Conservation (phyloP, 1,284 basidiomycete species). For the Xanthoconium separans region DNA sequence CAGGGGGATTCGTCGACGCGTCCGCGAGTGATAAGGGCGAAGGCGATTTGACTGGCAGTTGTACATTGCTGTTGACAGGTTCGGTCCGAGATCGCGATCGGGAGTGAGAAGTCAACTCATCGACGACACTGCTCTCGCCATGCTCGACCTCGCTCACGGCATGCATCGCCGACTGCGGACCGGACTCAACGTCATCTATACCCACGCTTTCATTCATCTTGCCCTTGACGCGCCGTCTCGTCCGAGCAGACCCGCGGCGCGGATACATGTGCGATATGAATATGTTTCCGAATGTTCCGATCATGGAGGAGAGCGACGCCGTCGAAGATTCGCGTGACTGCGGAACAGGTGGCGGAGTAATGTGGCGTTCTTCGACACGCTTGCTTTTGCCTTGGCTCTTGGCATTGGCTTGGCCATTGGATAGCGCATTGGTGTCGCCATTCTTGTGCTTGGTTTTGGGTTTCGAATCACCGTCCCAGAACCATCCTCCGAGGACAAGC, state of each 20-base stretch:
- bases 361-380: not conserved
- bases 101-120: not conserved
- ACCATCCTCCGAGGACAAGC: slow-evolving; percentile 92
- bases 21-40: not conserved
- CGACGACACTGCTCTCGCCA: not conserved
- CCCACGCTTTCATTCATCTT: not conserved
- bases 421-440: not conserved
- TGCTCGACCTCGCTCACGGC: slow-evolving; percentile 7
- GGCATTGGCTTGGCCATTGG: not conserved
- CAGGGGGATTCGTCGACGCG: slow-evolving; percentile 35
- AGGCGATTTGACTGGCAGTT: not conserved
- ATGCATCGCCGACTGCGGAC: slow-evolving; percentile 1
- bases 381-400: slow-evolving; percentile 15
- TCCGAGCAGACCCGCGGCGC: not conserved
- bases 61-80: not conserved
- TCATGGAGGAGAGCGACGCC: slow-evolving; percentile 35
- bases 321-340: slow-evolving; percentile 17
- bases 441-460: slow-evolving; percentile 7
- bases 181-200: slow-evolving; percentile 13
- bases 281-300: slow-evolving; percentile 43
- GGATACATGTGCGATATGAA: slow-evolving; percentile 27
- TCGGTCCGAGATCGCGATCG: slow-evolving; percentile 2
- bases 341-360: not conserved
- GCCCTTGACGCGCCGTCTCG: not conserved
- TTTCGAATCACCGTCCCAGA: slow-evolving; percentile 46